Evolutionary conservation across 257 asterid genomes (phyloP), one percentile per base, ranked within the genome.

Genomic region (Asclepias syriaca): DNA sequence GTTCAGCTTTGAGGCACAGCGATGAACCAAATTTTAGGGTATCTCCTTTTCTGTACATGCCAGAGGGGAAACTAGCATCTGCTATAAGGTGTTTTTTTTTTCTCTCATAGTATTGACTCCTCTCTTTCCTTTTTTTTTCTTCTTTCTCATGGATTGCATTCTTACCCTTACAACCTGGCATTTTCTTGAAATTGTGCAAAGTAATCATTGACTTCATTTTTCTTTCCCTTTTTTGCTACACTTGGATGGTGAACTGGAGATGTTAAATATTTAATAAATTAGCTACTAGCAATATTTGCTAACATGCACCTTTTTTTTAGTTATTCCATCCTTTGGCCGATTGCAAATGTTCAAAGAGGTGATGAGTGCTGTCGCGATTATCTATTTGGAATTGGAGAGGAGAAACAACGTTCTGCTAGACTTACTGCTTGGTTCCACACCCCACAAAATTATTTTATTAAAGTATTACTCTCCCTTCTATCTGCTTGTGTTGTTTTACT

Each of bases 361-460:
- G 95, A 88, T 43, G 99, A 91, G 78, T 94, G 99, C 90, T 88
- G 90, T 74, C 89, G 93, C 27, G 96, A 94, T 83, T 94, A 79
- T 78, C 88, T 94, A 76, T 83, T 79, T 75, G 97, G 97, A 79
- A 88, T 94, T 32, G 96, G 96, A 69, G 99, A 94, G 84, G 89
- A 89, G 71, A 87, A 82, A 78, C 99, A 94, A 74, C 95, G 99
- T 40, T 91, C 97, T 77, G 90, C 97, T 78, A 87, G 99, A 84
- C 96, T 91, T 71, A 91, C 97, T 82, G 97, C 99, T 63, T 91
- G 99, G 99, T 94, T 94, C 84, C 93, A 86, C 70, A 94, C 99
- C 79, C 97, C 97, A 66, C 84, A 69, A 74, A 82, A 87, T 81
- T 94, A 91, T 81, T 94, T 91, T 82, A 76, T 91, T 54, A 80